phyloP scores from a whole-genome alignment of 495 filamentous ascomycete genomes.

The Daldinia grandis region DNA sequence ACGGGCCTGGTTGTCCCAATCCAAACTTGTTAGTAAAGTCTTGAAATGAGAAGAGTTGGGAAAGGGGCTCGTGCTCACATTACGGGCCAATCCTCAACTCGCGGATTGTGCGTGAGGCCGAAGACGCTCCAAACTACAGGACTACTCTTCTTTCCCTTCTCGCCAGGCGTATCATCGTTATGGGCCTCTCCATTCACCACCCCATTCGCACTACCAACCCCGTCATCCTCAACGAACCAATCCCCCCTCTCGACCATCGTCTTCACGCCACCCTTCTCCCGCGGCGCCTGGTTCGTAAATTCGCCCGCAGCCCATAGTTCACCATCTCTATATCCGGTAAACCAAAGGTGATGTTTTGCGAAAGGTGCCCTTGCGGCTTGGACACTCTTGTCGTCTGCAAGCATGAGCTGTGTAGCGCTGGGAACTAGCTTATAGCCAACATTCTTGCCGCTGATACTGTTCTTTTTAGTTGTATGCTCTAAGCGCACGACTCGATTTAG shows the following conservation, averaged over 20 bases:
- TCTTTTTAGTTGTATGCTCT: constrained; percentile 70
- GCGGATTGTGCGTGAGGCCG: constrained; percentile 67
- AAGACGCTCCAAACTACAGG: constrained; percentile 70
- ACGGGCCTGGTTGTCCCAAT: constrained; percentile 55
- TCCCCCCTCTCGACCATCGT: constrained; percentile 46
- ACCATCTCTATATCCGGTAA: constrained; percentile 77
- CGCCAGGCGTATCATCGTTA: background rate
- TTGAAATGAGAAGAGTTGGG: background rate
- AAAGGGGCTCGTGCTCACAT: constrained; percentile 53
- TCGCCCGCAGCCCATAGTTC: constrained; percentile 84
- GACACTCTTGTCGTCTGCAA: constrained; percentile 72
- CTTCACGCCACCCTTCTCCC: constrained; percentile 45
- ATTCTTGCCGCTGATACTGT: constrained; percentile 77
- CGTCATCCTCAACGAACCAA: constrained; percentile 40
- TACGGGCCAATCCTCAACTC: constrained; percentile 70
- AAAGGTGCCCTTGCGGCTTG: constrained; percentile 83
- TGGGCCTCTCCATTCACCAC: constrained; percentile 29
- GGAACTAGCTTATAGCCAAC: constrained; percentile 81
- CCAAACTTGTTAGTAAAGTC: constrained; percentile 5
- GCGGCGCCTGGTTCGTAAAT: constrained; percentile 79
- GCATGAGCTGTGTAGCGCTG: constrained; percentile 79
- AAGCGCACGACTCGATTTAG: constrained; percentile 82
- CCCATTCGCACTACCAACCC: constrained; percentile 39
- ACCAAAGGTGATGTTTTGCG: constrained; percentile 81
- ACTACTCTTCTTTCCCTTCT: constrained; percentile 43